phyloP scores from a whole-genome alignment of 352 stramenopile species.

The Pythium plurisporium region DNA sequence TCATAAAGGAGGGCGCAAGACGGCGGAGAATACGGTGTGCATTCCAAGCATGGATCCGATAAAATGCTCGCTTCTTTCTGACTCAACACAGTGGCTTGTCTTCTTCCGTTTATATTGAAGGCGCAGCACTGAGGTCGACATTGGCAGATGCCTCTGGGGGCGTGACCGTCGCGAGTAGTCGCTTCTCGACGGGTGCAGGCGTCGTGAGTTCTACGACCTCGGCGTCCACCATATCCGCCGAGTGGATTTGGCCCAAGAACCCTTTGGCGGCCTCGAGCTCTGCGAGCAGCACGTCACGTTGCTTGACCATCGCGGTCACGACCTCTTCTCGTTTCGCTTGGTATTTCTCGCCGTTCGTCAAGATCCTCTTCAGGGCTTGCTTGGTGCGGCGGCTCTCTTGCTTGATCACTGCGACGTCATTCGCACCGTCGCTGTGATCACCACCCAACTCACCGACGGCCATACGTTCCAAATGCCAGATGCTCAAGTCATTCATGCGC shows the following conservation, averaged over 20 bases:
- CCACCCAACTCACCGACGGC: constrained; percentile 67
- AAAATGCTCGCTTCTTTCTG: too few relatives aligned
- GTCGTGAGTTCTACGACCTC: constrained; percentile 42
- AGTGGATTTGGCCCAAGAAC: constrained; percentile 66
- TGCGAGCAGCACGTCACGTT: constrained; percentile 54
- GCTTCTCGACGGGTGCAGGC: constrained; percentile 57
- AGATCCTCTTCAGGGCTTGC: constrained; percentile 47
- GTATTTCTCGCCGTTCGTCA: constrained; percentile 49
- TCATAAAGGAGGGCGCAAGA: background rate
- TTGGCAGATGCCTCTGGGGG: constrained; percentile 33
- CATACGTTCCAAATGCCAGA: constrained; percentile 82
- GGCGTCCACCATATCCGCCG: constrained; percentile 33
- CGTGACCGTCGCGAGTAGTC: constrained; percentile 55
- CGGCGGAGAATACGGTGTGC: too few relatives aligned
- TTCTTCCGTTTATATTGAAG: constrained; percentile 35
- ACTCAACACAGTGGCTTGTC: background rate
- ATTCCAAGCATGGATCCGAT: too few relatives aligned
- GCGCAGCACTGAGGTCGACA: constrained; percentile 44
- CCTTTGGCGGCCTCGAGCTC: constrained; percentile 69
- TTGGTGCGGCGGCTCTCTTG: constrained; percentile 54
- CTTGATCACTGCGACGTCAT: constrained; percentile 57
- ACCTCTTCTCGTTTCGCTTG: constrained; percentile 54
- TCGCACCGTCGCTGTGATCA: constrained; percentile 19
- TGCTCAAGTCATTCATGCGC: constrained; percentile 59
- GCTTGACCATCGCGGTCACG: constrained; percentile 60